A percentile compares a stretch with the other conserved stretches of the same genome.
Evolutionary conservation across 176 grass and related monocot genomes (phyloP).

Genomic region (Raddia distichophylla): DNA sequence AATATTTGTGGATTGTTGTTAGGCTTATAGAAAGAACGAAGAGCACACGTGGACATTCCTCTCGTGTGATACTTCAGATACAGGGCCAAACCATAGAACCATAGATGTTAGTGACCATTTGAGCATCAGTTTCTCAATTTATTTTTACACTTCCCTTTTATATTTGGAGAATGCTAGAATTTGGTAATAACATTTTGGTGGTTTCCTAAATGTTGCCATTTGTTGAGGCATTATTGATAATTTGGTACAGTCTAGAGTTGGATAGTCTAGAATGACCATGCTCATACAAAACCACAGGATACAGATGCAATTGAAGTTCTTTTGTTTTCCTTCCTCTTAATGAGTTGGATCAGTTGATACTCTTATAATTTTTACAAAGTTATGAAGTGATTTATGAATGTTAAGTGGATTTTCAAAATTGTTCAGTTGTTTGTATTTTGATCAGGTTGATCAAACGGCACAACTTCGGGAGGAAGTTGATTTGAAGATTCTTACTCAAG

Average conservation of each 20-base stretch:
- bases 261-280: slow-evolving; percentile 14
- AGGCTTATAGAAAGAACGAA: slow-evolving; percentile 16
- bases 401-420: slow-evolving; percentile 19
- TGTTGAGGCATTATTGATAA: slow-evolving; percentile 11
- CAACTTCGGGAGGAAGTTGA: slow-evolving; percentile 84
- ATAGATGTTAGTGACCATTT: background rate
- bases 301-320: background rate
- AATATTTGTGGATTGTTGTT: background rate
- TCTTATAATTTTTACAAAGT: background rate
- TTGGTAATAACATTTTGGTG: slow-evolving; percentile 5
- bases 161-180: background rate
- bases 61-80: background rate
- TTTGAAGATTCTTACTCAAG: slow-evolving; percentile 67
- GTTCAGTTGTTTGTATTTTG: slow-evolving; percentile 38
- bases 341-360: slow-evolving; percentile 22
- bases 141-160: background rate
- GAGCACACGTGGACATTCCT: background rate
- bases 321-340: slow-evolving; percentile 17
- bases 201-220: background rate
- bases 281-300: background rate
- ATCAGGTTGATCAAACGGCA: slow-evolving; percentile 68
- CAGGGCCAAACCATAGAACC: background rate
- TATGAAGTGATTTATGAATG: slow-evolving; percentile 13
- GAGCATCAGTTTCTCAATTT: background rate
- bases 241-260: background rate